Evolutionary conservation across 2,329 filamentous ascomycete species (phyloP), one percentile per base, ranked within the genome.

Genomic region (Pseudonectria foliicola): DNA sequence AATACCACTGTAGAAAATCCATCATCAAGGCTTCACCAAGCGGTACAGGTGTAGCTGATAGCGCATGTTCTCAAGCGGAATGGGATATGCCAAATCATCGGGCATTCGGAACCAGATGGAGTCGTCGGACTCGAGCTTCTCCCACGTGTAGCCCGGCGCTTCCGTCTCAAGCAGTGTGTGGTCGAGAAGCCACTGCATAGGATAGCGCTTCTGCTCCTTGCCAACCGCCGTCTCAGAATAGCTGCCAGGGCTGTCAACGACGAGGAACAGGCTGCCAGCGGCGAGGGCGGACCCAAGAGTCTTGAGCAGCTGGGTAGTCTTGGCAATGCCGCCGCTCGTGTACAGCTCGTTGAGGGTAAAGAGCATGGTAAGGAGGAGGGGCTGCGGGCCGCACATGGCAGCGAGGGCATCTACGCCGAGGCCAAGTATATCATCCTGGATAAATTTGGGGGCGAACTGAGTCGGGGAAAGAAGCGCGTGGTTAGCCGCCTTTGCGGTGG

Each of bases 341-440:
- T 95, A 96, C 0, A 98, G 77, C 62, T 98, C 92, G 59, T 96
- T 96, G 30, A 96, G 73, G 0, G 90, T 95, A 68, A 96, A 98
- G 62, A 96, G 77, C 10, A 96, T 64, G 0, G 89, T 95, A 11
- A 94, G 67, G 1, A 95, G 62, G 4, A 71, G 47, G 8, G 72
- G 65, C 1, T 55, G 27, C 12, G 40, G 27, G 6, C 56, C 54
- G 0, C 66, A 32, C 1, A 64, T 39, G 3, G 43, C 30, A 0
- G 48, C 33, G 21, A 77, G 51, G 4, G 56, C 47, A 3, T 48
- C 44, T 7, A 45, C 41, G 7, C 52, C 52, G 6, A 77, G 50
- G 4, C 49, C 45, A 2, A 82, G 62, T 6, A 70, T 61, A 51
- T 82, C 70, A 7, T 59, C 53, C 42, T 73, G 68, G 11, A 55